Evolutionary conservation across 345 rosid species (phyloP).

Genomic region (Ailanthus altissimus): DNA sequence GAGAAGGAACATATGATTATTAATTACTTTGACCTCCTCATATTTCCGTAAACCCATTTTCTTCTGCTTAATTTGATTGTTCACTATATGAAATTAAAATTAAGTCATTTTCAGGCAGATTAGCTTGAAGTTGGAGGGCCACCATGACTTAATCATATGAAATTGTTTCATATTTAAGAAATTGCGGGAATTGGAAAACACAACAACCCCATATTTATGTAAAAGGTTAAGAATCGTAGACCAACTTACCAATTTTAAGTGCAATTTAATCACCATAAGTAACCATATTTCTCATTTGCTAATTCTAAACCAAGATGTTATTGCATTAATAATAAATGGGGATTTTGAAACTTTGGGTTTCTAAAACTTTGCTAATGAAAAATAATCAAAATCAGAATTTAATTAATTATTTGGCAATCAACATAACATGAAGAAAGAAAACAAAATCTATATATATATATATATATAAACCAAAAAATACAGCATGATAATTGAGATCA

Average conservation of each 20-base stretch:
- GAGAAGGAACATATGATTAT: background rate
- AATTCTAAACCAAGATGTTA: background rate
- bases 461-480: no score
- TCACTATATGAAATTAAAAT: no score
- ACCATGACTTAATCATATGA: background rate
- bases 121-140: conserved; percentile 20
- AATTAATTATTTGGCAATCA: no score
- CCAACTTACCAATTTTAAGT: no score
- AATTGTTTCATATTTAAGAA: background rate
- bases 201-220: background rate
- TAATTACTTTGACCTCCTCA: background rate
- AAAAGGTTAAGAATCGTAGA: background rate
- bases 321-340: background rate
- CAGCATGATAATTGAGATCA: no score
- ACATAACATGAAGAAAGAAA: no score
- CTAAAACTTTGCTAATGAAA: background rate
- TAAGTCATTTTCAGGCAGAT: conserved; percentile 23
- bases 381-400: background rate
- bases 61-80: background rate
- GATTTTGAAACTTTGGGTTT: no score
- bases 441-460: no score
- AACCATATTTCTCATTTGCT: background rate
- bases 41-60: background rate
- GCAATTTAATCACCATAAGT: background rate
- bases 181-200: no score